Percentiles rank a stretch among this genome's conserved stretches.
These are phyloP conservation scores for Geotrichum aggregatum DNA, from an alignment of 1,139 yeast species.

Conservation along the genomic window DNA sequence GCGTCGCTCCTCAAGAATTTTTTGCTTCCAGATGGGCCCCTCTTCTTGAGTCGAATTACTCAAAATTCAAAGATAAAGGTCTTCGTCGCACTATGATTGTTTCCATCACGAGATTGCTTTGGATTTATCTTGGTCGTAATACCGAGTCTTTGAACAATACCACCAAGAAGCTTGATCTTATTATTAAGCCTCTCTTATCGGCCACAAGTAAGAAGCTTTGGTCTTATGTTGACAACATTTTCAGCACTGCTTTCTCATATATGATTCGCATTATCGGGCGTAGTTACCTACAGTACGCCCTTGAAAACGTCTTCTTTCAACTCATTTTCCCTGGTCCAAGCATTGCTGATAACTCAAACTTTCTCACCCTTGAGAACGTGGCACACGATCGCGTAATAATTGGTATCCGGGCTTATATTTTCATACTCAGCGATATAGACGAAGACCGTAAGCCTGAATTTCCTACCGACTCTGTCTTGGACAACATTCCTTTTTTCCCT, in stretches of 20 bases:
- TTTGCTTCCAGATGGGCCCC: constrained; percentile 74
- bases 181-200: constrained; percentile 55
- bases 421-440: constrained; percentile 60
- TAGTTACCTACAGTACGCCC: constrained; percentile 69
- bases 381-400: constrained; percentile 68
- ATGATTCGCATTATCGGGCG: constrained; percentile 72
- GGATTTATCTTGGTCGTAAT: constrained; percentile 87
- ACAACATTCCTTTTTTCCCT: constrained; percentile 18
- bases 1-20: constrained; percentile 76
- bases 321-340: constrained; percentile 45
- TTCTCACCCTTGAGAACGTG: constrained; percentile 50
- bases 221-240: constrained; percentile 54
- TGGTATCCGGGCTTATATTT: constrained; percentile 66
- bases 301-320: constrained; percentile 72
- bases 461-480: constrained; percentile 47
- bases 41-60: constrained; percentile 50
- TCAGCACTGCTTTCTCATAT: constrained; percentile 65
- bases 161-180: constrained; percentile 57
- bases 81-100: constrained; percentile 51
- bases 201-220: constrained; percentile 56
- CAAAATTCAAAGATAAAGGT: constrained; percentile 47
- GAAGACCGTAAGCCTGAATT: constrained; percentile 61
- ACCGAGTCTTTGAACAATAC: constrained; percentile 87
- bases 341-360: constrained; percentile 49
- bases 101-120: constrained; percentile 66